Evolutionary conservation across 768 basidiomycete species (phyloP).

Genomic region (Fomitopsis pulvina): DNA sequence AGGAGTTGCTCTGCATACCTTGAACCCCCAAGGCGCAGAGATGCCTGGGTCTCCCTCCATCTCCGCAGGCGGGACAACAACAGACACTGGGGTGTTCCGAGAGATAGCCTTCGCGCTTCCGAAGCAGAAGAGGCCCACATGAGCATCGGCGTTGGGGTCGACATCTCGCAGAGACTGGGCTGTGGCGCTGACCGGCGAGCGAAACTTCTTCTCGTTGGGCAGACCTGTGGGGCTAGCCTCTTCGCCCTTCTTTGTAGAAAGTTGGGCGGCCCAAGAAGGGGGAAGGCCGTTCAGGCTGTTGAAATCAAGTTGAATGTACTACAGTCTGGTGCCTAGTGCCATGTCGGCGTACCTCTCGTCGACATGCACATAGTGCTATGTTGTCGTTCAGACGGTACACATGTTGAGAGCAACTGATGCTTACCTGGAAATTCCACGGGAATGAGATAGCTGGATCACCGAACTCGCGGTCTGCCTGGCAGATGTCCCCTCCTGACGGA

Average conservation of each 20-base stretch:
- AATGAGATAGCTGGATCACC: conserved; percentile 1
- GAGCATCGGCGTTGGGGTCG: background rate
- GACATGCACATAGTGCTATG: conserved; percentile 1
- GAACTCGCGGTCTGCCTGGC: background rate
- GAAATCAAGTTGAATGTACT: background rate
- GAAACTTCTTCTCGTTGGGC: background rate
- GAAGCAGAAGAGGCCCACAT: background rate
- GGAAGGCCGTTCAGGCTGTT: background rate
- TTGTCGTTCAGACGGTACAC: background rate
- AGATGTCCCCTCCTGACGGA: background rate
- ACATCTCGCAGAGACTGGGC: background rate
- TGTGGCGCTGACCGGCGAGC: background rate
- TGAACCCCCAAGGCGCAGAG: background rate
- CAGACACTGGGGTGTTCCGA: background rate
- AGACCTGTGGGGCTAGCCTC: background rate
- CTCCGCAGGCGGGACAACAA: no score
- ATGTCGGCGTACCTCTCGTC: background rate
- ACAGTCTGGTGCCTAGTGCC: background rate
- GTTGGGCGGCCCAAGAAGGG: background rate
- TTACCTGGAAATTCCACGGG: conserved; percentile 5
- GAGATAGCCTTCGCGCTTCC: background rate
- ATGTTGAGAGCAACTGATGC: background rate
- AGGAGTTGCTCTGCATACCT: background rate
- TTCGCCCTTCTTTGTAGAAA: background rate
- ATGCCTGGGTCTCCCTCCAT: background rate